A percentile compares a stretch with the other conserved stretches of the same genome.
Evolutionary conservation across 257 asterid species (phyloP).

Genomic region (Jasminum sambac): DNA sequence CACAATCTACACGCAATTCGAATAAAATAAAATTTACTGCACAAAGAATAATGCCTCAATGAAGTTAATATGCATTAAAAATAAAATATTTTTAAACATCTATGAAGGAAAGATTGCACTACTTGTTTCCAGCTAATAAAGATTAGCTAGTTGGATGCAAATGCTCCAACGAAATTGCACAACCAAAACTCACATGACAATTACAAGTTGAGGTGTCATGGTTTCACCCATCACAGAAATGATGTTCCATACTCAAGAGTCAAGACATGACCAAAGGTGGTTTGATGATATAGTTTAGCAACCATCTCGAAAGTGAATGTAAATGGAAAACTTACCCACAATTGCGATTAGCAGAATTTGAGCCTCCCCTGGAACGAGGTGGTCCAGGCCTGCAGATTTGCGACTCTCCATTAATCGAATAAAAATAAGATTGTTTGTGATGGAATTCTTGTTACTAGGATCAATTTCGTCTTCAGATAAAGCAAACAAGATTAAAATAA

Average conservation of each 20-base stretch:
- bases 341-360: constrained; percentile 39
- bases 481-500: not conserved
- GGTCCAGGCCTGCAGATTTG: constrained; percentile 54
- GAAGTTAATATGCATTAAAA: no score
- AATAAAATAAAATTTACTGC: no score
- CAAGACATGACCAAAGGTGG: not conserved
- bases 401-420: not conserved
- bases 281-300: not conserved
- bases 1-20: no score
- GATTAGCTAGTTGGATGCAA: not conserved
- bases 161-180: not conserved
- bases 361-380: constrained; percentile 52
- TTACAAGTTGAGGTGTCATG: no score
- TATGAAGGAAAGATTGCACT: not conserved
- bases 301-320: not conserved
- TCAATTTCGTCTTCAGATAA: not conserved
- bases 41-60: no score
- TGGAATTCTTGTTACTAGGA: not conserved
- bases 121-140: not conserved
- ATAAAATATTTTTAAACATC: not conserved
- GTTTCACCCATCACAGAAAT: not conserved
- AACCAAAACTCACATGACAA: no score
- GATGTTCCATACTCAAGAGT: not conserved
- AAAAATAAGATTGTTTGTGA: not conserved
- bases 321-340: constrained; percentile 43